Evolutionary conservation across 2,329 filamentous ascomycete species (phyloP).

Genomic region (Periconia sp.): DNA sequence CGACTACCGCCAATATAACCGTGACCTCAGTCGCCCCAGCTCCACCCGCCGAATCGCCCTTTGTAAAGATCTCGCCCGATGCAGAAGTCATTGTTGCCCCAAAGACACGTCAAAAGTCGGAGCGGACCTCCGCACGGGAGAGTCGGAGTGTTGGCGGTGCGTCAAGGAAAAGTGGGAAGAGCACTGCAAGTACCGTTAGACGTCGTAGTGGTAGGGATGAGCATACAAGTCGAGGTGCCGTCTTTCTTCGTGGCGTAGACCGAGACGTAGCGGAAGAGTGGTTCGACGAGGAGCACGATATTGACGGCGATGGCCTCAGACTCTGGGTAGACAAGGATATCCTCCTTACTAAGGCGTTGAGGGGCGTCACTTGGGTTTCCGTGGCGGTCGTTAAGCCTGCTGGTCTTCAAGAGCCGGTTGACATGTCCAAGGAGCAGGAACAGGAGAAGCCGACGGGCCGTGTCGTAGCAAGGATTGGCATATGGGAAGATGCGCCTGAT

Average conservation of each 20-base stretch:
- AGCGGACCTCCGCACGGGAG: conserved; percentile 69
- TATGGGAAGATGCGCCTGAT: conserved; percentile 89
- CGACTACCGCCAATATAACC: conserved; percentile 90
- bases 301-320: conserved; percentile 63
- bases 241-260: conserved; percentile 84
- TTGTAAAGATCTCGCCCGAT: conserved; percentile 91
- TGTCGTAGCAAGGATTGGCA: conserved; percentile 74
- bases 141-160: conserved; percentile 80
- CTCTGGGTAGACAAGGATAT: conserved; percentile 87
- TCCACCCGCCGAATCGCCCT: conserved; percentile 70
- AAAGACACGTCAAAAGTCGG: conserved; percentile 77
- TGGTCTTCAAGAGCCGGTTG: conserved; percentile 73
- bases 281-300: conserved; percentile 71
- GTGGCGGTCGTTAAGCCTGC: conserved; percentile 89
- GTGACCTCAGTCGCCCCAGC: conserved; percentile 83
- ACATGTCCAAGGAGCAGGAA: conserved; percentile 72
- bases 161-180: conserved; percentile 79
- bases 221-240: conserved; percentile 64
- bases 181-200: conserved; percentile 73
- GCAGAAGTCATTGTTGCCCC: conserved; percentile 97
- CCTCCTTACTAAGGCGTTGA: conserved; percentile 72
- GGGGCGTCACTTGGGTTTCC: conserved; percentile 76
- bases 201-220: conserved; percentile 66
- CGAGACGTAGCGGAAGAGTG: conserved; percentile 71
- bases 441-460: conserved; percentile 66